Percentiles rank a stretch among this genome's conserved stretches.
Evolutionary conservation across 148 eudicot species (phyloP).

Genomic region (Diospyros kaki): DNA sequence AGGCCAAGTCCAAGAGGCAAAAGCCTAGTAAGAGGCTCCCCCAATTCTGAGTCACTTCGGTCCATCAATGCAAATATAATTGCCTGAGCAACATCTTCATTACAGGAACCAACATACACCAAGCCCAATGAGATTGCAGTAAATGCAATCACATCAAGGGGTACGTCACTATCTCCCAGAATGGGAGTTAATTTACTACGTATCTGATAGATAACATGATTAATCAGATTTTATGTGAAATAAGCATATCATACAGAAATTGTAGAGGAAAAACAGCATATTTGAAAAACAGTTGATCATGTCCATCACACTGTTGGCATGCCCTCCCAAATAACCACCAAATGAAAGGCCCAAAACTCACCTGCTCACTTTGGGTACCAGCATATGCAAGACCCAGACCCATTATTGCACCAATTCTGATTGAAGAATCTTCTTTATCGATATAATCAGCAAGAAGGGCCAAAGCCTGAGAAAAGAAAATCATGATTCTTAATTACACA

Average conservation of each 20-base stretch:
- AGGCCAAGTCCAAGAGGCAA: slow-evolving; percentile 94
- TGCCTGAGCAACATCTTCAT: slow-evolving; percentile 90
- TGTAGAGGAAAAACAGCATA: neutral
- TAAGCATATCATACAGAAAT: neutral
- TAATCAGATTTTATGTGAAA: slow-evolving; percentile 5
- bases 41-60: slow-evolving; percentile 71
- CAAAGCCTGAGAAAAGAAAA: slow-evolving; percentile 51
- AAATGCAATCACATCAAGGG: slow-evolving; percentile 88
- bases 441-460: slow-evolving; percentile 84
- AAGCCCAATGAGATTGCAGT: slow-evolving; percentile 75
- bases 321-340: neutral
- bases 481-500: neutral
- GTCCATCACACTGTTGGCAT: neutral
- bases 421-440: slow-evolving; percentile 71
- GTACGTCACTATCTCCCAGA: slow-evolving; percentile 64
- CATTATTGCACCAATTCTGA: slow-evolving; percentile 94
- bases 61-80: slow-evolving; percentile 87
- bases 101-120: slow-evolving; percentile 86
- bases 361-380: slow-evolving; percentile 80
- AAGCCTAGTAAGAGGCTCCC: slow-evolving; percentile 75
- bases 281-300: too few relatives aligned
- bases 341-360: slow-evolving; percentile 19
- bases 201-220: slow-evolving; percentile 38
- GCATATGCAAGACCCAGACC: slow-evolving; percentile 95
- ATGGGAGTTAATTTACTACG: slow-evolving; percentile 58